Base-by-base conservation (phyloP, 768 basidiomycete species). In the Pisolithus orientalis region DNA sequence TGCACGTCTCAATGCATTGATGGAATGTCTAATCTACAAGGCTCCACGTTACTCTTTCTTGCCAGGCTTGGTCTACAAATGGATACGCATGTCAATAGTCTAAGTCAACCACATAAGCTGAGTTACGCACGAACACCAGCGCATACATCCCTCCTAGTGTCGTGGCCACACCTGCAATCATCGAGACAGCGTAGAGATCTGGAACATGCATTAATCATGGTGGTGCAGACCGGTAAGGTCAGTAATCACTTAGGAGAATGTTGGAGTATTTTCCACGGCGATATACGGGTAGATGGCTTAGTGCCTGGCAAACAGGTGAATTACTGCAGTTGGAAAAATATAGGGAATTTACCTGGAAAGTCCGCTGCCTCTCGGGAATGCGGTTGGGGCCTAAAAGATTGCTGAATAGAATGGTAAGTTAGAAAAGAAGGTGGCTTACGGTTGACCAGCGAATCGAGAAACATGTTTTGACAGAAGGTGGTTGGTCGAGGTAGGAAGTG, bases 381-480 rank as follows among this genome's bases (percentile, higher is more conserved):
- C 65, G 65, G 74, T 90, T 87, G 59, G 82, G 84, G 65, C 77
- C 82, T 82, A 60, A 39, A 62, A 52, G 54, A 37, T 37, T 45
- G 11, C 44, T 32, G 31, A 46, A 17, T 40, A 45, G n/a, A 25
- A 10, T 10, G n/a, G 8, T n/a, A 27, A 2, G 17, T 17, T 1
- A 25, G 3, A 17, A 28, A 32, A 53, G 39, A 24, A 9, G 34
- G 17, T 25, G 3, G 71, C 81, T 56, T 66, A 88, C 87, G 79
- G 73, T 84, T 76, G 65, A 84, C 80, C 59, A 89, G 75, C 43
- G 78, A 75, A 67, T 75, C 74, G 64, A 85, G 72, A 76, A 85
- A 84, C 58, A 59, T 73, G 63, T 55, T 49, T 42, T 42, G 28
- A 21, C 44, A 16, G 47, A 16, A 39, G 24, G 57, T 53, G 60